Evolutionary conservation across 2,329 filamentous ascomycete genomes (phyloP).

Genomic region (Acephala macrosclerotiorum): DNA sequence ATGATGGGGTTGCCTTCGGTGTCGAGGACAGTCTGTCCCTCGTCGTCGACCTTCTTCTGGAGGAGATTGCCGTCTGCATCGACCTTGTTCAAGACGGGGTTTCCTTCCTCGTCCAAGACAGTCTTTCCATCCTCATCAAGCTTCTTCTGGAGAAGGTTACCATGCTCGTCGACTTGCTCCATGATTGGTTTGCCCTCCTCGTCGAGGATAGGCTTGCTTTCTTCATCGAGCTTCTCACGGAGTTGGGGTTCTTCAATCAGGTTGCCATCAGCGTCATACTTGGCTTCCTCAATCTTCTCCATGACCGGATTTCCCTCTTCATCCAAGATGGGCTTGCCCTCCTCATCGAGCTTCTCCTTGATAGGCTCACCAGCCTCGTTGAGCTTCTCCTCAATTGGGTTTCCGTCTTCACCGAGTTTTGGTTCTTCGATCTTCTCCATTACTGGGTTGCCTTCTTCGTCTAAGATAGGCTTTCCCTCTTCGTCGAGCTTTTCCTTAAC

Average conservation of each 20-base stretch:
- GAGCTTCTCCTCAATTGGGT: conserved; percentile 19
- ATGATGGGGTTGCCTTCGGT: conserved; percentile 55
- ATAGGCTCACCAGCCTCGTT: conserved; percentile 18
- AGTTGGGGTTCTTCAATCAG: conserved; percentile 8
- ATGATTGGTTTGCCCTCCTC: conserved; percentile 15
- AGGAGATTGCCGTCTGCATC: conserved; percentile 51
- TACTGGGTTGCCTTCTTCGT: conserved; percentile 4
- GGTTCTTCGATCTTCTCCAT: conserved; percentile 18
- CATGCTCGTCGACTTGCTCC: conserved; percentile 16
- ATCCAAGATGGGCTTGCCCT: conserved; percentile 3
- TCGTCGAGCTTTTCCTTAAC: conserved; percentile 24
- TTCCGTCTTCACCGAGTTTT: conserved; percentile 15
- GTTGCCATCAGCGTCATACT: neutral
- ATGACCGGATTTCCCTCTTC: conserved; percentile 14
- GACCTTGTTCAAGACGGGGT: conserved; percentile 9
- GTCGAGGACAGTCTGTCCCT: conserved; percentile 60
- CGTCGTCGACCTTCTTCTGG: conserved; percentile 62
- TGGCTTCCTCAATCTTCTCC: conserved; percentile 11
- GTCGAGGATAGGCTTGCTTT: conserved; percentile 7
- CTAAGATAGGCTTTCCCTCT: conserved; percentile 10
- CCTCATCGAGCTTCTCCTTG: conserved; percentile 6
- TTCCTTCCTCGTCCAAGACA: conserved; percentile 11
- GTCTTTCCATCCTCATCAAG: conserved; percentile 14
- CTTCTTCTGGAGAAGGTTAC: conserved; percentile 11
- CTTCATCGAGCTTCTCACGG: conserved; percentile 17